A percentile compares a stretch with the other conserved stretches of the same genome.
These are phyloP conservation scores for Hansfordia pulvinata DNA, from an alignment of 2,329 filamentous ascomycete species.

Conservation along the genomic window DNA sequence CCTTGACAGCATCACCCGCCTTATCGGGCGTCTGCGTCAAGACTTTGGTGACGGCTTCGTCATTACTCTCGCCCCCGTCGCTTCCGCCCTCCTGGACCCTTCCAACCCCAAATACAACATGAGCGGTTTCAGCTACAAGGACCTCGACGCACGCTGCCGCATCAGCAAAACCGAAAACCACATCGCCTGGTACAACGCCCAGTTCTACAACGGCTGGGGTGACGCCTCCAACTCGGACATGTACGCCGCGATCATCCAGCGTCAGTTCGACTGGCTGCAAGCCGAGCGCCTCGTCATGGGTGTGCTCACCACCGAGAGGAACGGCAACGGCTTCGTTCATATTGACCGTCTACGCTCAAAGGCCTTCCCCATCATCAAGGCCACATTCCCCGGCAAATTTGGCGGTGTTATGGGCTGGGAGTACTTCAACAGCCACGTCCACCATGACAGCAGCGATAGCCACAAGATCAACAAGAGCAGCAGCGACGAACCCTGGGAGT, in stretches of 20 bases:
- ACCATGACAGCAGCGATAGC: no score
- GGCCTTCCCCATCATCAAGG: constrained; percentile 39
- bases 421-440: constrained; percentile 69
- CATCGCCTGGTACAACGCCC: constrained; percentile 70
- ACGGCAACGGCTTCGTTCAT: constrained; percentile 55
- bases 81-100: constrained; percentile 54
- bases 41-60: constrained; percentile 57
- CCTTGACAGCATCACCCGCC: constrained; percentile 43
- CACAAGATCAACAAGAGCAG: constrained; percentile 49
- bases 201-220: constrained; percentile 80
- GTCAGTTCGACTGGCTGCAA: no score
- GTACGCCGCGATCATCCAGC: no score
- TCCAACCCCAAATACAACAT: constrained; percentile 51
- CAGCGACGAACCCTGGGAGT: constrained; percentile 51
- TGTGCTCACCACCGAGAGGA: constrained; percentile 59
- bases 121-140: constrained; percentile 62
- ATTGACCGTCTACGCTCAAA: no score
- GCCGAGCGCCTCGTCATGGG: constrained; percentile 57
- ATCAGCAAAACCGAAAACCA: constrained; percentile 43
- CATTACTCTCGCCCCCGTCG: constrained; percentile 67
- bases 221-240: constrained; percentile 38
- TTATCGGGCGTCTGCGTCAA: constrained; percentile 48
- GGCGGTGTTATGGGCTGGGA: constrained; percentile 82
- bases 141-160: no score
- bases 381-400: constrained; percentile 49